Evolutionary conservation across 1,139 yeast species (phyloP), one percentile per base, ranked within the genome.

Genomic region (Sugiyamaella grinbergsii): DNA sequence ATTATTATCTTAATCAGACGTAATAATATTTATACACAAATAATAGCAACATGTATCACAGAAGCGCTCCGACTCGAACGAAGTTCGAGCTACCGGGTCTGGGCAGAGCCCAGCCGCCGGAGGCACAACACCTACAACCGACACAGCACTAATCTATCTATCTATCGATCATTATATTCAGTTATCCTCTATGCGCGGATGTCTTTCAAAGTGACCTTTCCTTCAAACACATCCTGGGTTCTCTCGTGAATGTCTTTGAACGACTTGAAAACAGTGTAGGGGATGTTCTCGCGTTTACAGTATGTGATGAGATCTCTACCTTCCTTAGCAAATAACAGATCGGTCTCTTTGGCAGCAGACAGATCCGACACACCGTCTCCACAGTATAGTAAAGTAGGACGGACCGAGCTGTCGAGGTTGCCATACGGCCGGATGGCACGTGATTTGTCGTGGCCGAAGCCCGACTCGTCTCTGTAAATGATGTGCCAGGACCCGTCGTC

Each of bases 281-380:
- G 95, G 58, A 93, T 86, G 42, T 77, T 73, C 66, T 91, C 94
- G 41, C 84, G 74, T 61, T 77, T 77, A 71, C 98, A 93, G 71
- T 81, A 91, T 47, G 82, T 84, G 59, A 93, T 85, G 61, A 93
- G 78, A 67, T 93, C 98, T 62, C 85, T 82, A 43, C 97, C 98
- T 58, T 82, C 81, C 72, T 90, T 93, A 50, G 98, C 98, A 70
- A 93, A 93, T 60, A 93, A 74, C 62, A 91, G 75, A 68, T 94
- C 91, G 46, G 98, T 90, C 68, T 93, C 97, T 65, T 85, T 83
- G 28, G 98, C 98, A 22, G 98, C 98, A 55, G 90, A 82, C 59
- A 93, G 75, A 68, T 93, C 99, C 50, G 95, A 84, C 24, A 93
- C 97, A 54, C 99, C 99, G 67, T 93, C 98, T 52, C 98, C 98